Base-by-base conservation (phyloP, 345 rosid genomes). In the Erucastrum elatum region DNA sequence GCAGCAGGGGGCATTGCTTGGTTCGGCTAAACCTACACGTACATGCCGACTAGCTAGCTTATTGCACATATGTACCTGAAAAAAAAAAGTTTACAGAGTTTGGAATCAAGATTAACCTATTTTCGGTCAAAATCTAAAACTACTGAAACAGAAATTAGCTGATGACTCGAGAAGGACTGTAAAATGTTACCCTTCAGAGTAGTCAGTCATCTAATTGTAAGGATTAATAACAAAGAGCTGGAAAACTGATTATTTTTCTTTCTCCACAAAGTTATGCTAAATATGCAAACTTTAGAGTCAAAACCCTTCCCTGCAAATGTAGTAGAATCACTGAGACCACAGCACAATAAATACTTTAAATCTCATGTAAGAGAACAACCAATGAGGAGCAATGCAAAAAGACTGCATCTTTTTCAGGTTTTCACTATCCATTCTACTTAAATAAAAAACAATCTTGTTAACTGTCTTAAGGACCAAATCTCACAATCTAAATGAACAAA, bases 41-140 rank as follows among this genome's bases (percentile, higher is more conserved):
- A 91, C 88, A 81, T 91, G 97, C 21, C 94, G 81, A 78, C 90
- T 88, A 44, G 97, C 97, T 65, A 91, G 89, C 87, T 91, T 91
- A 84, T 91, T 91, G 79, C 94, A 90, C 88, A 87, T 76, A 79
- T 91, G 97, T 55, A 91, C 93, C 97, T 91, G 83, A 4, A 21
- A 6, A 3, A 29, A 4, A 71, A 25, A 33, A 29, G 21, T 29
- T 13, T 2, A 30, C 60, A 51, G 2, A 16, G 41, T 21, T 37
- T 55, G 21, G 12, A 71, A 46, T 75, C 74, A 73, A 61, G 27
- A 21, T 16, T 17, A 72, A 49, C 1, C n/a, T 27, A 30, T 29
- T 64, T 55, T 30, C 13, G 1, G 46, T 33, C 37, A 72, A 66
- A 25, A 30, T 1, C 56, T 0, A 53, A 46, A 31, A 31, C 63